These are phyloP conservation scores for Peterozyma xylosa DNA, from an alignment of 805 yeast species.

Conservation along the genomic window DNA sequence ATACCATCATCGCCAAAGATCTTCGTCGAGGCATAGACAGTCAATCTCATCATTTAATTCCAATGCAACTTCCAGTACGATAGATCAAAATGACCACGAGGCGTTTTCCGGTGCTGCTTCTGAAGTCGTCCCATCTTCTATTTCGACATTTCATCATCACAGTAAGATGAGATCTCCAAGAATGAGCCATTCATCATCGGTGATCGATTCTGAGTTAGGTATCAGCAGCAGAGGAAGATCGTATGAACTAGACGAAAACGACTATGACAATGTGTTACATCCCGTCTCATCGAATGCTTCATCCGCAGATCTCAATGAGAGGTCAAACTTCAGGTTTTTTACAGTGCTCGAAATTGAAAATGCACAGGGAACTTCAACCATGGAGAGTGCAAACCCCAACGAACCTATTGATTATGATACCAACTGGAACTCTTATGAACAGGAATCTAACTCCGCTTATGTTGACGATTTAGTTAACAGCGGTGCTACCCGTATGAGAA, in stretches of 20 bases:
- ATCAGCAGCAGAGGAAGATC: slow-evolving; percentile 3
- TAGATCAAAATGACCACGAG: slow-evolving; percentile 60
- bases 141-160: slow-evolving; percentile 68
- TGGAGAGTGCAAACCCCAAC: slow-evolving; percentile 30
- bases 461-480: background rate
- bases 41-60: slow-evolving; percentile 18
- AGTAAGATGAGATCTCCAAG: slow-evolving; percentile 24
- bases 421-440: slow-evolving; percentile 62
- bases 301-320: slow-evolving; percentile 25
- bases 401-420: slow-evolving; percentile 65
- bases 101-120: slow-evolving; percentile 75
- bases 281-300: slow-evolving; percentile 29
- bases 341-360: slow-evolving; percentile 73
- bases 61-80: slow-evolving; percentile 4
- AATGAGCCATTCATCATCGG: slow-evolving; percentile 4
- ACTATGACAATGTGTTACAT: slow-evolving; percentile 22
- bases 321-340: slow-evolving; percentile 67
- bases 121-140: slow-evolving; percentile 70
- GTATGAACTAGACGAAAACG: slow-evolving; percentile 8
- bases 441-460: slow-evolving; percentile 18
- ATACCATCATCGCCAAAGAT: slow-evolving; percentile 5
- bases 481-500: slow-evolving; percentile 1
- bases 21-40: slow-evolving; percentile 22
- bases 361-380: slow-evolving; percentile 83
- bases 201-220: background rate